phyloP scores from a whole-genome alignment of 257 asterid species.

The Ligustrum vulgare region DNA sequence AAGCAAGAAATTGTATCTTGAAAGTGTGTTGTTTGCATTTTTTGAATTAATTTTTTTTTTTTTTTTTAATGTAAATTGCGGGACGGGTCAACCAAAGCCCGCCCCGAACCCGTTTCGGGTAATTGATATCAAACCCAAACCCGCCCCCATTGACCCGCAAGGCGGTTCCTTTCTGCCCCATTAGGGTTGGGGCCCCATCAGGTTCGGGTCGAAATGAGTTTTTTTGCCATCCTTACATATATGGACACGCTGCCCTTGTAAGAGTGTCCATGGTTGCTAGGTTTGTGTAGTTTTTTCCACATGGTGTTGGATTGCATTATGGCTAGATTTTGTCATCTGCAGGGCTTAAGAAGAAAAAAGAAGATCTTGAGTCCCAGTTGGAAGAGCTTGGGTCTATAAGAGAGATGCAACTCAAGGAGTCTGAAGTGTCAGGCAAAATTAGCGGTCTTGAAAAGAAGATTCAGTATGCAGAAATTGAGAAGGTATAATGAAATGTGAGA shows the following conservation, averaged over 20 bases:
- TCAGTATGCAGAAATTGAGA: constrained; percentile 93
- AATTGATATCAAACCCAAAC: too few species aligned
- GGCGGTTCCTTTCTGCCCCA: too few species aligned
- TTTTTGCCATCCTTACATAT: too few species aligned
- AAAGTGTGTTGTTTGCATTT: too few species aligned
- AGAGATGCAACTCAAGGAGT: constrained; percentile 96
- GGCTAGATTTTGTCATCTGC: constrained; percentile 25
- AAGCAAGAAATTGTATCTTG: too few species aligned
- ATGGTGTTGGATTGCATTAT: constrained; percentile 19
- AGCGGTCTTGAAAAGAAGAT: constrained; percentile 97
- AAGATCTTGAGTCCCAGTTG: constrained; percentile 70
- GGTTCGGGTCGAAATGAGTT: too few species aligned
- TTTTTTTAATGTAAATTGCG: too few species aligned
- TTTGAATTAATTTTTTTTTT: too few species aligned
- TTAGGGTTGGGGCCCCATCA: too few species aligned
- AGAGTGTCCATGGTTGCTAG: constrained; percentile 11
- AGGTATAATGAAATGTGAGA: constrained; percentile 43
- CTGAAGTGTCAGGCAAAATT: constrained; percentile 92
- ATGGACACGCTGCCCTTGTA: background rate
- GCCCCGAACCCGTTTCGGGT: too few species aligned
- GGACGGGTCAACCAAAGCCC: too few species aligned
- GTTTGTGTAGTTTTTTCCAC: constrained; percentile 38
- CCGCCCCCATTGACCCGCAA: too few species aligned
- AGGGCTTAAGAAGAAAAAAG: constrained; percentile 91
- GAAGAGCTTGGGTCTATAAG: constrained; percentile 96